Evolutionary conservation across 139 green algal species (phyloP).

Genomic region (Coccomyxa sp.): DNA sequence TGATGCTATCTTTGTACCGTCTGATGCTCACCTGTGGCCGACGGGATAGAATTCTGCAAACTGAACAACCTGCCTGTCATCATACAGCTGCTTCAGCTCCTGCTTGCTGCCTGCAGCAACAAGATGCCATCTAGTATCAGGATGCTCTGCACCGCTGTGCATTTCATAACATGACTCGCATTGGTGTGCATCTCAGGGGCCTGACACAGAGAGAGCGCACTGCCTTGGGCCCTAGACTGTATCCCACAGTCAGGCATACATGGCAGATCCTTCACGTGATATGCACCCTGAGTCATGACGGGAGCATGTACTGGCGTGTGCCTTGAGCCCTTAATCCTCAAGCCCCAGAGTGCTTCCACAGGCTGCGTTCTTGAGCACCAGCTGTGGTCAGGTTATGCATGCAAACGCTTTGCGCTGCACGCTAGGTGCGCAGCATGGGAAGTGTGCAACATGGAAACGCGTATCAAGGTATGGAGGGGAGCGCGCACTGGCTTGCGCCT

Average conservation of each 20-base stretch:
- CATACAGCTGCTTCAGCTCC: slow-evolving; percentile 21
- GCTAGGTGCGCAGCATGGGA: not conserved
- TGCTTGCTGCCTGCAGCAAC: slow-evolving; percentile 16
- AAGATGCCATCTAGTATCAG: not conserved
- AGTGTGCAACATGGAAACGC: not conserved
- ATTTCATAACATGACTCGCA: too few species aligned
- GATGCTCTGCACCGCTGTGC: too few species aligned
- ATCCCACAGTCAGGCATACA: not conserved
- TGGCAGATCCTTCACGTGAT: too few species aligned
- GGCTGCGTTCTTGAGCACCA: not conserved
- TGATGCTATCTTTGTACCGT: not conserved
- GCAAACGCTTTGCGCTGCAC: not conserved
- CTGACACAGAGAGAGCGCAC: not conserved
- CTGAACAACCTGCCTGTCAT: slow-evolving; percentile 16
- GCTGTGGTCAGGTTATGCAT: not conserved
- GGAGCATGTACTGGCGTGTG: too few species aligned
- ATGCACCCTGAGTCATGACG: too few species aligned
- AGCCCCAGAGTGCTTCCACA: too few species aligned
- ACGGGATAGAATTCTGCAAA: slow-evolving; percentile 28
- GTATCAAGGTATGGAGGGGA: too few species aligned
- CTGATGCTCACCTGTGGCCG: slow-evolving; percentile 4
- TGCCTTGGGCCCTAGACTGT: not conserved
- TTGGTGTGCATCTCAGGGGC: too few species aligned
- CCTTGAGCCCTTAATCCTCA: too few species aligned
- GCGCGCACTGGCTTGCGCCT: slow-evolving; percentile 1